Conservation (phyloP, 2,329 filamentous ascomycete species). For the Stachybotrys echinatus region DNA sequence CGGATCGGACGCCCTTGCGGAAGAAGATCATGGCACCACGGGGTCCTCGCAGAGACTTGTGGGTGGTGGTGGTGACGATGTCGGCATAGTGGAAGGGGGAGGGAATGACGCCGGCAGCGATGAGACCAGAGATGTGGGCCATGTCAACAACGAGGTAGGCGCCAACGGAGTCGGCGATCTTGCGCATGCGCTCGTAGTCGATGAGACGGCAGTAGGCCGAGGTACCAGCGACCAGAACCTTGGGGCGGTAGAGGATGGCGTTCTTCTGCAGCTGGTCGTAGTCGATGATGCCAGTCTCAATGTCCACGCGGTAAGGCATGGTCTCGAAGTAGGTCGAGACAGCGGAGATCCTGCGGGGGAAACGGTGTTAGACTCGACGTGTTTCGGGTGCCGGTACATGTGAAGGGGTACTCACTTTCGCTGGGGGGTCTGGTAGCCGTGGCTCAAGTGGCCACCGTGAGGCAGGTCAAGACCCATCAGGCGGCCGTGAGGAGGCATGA, state of each 20-base stretch:
- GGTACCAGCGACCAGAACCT: constrained; percentile 92
- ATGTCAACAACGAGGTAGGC: constrained; percentile 97
- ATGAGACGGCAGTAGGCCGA: constrained; percentile 98
- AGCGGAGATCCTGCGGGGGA: constrained; percentile 69
- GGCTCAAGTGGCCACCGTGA: constrained; percentile 89
- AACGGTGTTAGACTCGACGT: neutral
- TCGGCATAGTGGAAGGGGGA: constrained; percentile 91
- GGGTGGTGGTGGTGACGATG: constrained; percentile 95
- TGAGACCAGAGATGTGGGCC: constrained; percentile 96
- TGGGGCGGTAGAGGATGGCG: constrained; percentile 87
- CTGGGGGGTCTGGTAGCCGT: constrained; percentile 94
- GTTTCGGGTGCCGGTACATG: neutral
- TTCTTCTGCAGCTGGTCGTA: constrained; percentile 91
- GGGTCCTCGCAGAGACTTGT: constrained; percentile 97
- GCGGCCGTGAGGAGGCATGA: constrained; percentile 92
- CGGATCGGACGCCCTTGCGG: constrained; percentile 90
- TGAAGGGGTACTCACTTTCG: constrained; percentile 61
- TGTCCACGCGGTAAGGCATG: constrained; percentile 87
- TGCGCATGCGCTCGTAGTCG: constrained; percentile 92
- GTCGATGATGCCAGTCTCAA: constrained; percentile 92
- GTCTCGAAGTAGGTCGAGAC: constrained; percentile 99
- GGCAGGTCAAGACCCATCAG: constrained; percentile 96
- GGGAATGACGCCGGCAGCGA: constrained; percentile 88
- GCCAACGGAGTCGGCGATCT: constrained; percentile 89
- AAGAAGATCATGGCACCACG: constrained; percentile 99